phyloP scores from a whole-genome alignment of 2,329 filamentous ascomycete species.

The Pyricularia grisea region DNA sequence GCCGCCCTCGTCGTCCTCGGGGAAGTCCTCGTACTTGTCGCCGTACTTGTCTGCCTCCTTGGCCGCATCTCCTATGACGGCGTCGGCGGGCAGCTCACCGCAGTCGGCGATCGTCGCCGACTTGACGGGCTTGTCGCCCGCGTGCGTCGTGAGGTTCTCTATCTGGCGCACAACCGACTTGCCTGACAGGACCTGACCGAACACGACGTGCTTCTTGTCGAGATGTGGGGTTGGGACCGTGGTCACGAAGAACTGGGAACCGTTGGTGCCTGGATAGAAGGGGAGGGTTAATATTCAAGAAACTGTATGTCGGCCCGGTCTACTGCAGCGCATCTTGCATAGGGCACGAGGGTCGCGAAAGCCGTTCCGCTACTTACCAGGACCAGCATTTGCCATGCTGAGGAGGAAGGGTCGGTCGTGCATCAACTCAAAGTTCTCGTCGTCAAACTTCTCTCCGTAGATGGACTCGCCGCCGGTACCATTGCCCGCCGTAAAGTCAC shows the following conservation, averaged over 20 bases:
- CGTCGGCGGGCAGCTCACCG: conserved; percentile 70
- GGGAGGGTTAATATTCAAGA: not conserved
- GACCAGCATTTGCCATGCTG: conserved; percentile 96
- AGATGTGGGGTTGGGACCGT: conserved; percentile 92
- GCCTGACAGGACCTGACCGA: conserved; percentile 85
- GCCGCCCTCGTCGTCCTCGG: conserved; percentile 61
- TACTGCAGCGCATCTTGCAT: not conserved
- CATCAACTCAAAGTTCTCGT: conserved; percentile 90
- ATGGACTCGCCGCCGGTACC: conserved; percentile 96
- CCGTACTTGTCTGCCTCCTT: conserved; percentile 72
- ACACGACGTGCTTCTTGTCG: conserved; percentile 91
- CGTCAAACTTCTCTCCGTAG: conserved; percentile 93
- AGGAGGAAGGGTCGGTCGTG: conserved; percentile 90
- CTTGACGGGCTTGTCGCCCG: conserved; percentile 66
- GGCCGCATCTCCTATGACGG: conserved; percentile 45
- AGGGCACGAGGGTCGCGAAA: not conserved
- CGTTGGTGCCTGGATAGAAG: conserved; percentile 64
- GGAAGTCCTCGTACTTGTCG: conserved; percentile 91
- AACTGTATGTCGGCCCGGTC: not conserved
- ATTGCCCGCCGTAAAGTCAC: conserved; percentile 91
- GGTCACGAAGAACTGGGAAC: conserved; percentile 96
- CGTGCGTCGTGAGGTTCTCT: conserved; percentile 69
- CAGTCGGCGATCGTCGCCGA: conserved; percentile 74
- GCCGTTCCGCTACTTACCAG: conserved; percentile 44
- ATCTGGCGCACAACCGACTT: conserved; percentile 86